These are phyloP conservation scores for Chytriomyces sp. DNA, from an alignment of 192 early-diverging fungal genomes.

Conservation along the genomic window DNA sequence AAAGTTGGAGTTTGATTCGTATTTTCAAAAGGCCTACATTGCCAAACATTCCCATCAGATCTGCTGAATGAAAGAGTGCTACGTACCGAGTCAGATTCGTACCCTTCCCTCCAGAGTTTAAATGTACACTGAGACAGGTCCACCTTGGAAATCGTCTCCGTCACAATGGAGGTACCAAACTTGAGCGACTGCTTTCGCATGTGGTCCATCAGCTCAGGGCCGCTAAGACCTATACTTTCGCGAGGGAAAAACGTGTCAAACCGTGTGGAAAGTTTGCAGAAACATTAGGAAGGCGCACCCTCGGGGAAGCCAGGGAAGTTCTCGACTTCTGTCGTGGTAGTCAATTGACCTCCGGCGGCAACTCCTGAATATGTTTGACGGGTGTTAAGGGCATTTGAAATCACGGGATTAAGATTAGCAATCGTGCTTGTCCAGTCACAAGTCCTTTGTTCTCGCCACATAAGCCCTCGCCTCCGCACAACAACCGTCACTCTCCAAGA, in stretches of 20 bases:
- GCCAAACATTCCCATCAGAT: neutral
- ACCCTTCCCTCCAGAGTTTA: conserved; percentile 90
- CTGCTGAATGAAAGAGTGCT: too few relatives aligned
- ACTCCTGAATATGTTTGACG: too few relatives aligned
- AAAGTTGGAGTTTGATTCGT: neutral
- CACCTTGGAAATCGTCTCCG: conserved; percentile 92
- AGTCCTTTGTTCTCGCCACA: too few relatives aligned
- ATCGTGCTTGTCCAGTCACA: too few relatives aligned
- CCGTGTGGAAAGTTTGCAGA: too few relatives aligned
- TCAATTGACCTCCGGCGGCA: conserved; percentile 82
- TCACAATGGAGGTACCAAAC: conserved; percentile 87
- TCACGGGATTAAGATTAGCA: too few relatives aligned
- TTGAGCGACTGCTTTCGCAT: conserved; percentile 77
- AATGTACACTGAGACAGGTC: conserved; percentile 84
- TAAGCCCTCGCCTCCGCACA: too few relatives aligned
- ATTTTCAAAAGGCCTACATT: neutral
- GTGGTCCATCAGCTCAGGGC: conserved; percentile 87
- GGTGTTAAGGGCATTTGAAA: too few relatives aligned
- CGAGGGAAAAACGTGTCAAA: neutral
- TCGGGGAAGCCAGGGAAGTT: conserved; percentile 81
- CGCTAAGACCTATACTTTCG: conserved; percentile 67
- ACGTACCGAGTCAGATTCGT: conserved; percentile 57
- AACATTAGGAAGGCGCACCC: conserved; percentile 33
- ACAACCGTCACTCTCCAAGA: too few relatives aligned
- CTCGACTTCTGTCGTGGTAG: conserved; percentile 95